Conservation (phyloP, 352 stramenopile species). For the Pelagophyceae sp. region DNA sequence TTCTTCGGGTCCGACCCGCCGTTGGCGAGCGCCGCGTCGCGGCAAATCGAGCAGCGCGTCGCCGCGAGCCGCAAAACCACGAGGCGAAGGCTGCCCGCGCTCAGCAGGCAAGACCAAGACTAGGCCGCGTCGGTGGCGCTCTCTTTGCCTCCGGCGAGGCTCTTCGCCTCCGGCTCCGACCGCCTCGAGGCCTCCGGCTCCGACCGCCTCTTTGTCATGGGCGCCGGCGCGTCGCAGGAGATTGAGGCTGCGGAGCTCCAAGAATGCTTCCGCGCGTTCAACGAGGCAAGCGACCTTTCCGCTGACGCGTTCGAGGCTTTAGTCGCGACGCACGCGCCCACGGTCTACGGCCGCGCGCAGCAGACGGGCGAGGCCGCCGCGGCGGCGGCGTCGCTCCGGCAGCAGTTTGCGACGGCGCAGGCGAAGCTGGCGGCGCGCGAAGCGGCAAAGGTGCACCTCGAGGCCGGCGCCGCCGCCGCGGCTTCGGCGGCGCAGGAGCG, state of each 20-base stretch:
- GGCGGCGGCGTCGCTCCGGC: background rate
- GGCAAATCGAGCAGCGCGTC: too few relatives aligned
- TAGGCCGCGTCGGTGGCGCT: too few relatives aligned
- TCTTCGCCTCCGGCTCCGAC: too few relatives aligned
- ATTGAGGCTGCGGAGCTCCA: background rate
- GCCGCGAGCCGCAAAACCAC: too few relatives aligned
- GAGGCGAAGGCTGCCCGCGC: too few relatives aligned
- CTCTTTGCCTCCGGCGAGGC: too few relatives aligned
- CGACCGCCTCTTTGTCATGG: too few relatives aligned
- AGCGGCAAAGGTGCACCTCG: background rate
- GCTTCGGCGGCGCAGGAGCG: too few relatives aligned
- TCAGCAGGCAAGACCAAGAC: too few relatives aligned
- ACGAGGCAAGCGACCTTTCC: background rate
- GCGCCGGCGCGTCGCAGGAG: background rate
- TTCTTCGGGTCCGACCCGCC: background rate
- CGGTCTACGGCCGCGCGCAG: background rate
- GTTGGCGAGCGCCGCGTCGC: background rate
- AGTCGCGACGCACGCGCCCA: background rate
- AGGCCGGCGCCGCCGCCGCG: too few relatives aligned
- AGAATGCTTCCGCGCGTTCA: background rate
- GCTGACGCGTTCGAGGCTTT: background rate
- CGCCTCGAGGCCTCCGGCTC: too few relatives aligned
- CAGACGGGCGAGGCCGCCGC: background rate
- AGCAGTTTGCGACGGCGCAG: background rate
- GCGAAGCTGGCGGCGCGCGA: background rate